Conservation (phyloP, 2,329 filamentous ascomycete genomes). For the Penicillium sp. region DNA sequence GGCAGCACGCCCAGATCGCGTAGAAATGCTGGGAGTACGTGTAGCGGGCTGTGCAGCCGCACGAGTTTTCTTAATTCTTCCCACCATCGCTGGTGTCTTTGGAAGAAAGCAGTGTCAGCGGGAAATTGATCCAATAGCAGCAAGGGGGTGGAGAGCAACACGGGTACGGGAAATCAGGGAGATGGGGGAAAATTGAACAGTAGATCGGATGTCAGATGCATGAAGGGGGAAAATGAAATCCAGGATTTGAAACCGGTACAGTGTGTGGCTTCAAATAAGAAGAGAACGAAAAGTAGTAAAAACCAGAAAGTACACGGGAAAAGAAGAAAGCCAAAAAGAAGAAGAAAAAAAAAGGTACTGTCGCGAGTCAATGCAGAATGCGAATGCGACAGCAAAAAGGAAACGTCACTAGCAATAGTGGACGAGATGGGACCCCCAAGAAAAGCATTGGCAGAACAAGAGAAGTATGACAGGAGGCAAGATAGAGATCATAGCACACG, state of each 20-base stretch:
- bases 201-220: neutral
- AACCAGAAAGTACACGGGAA: neutral
- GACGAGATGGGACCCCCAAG: neutral
- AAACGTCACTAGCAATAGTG: constrained; percentile 2
- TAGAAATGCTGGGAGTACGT: constrained; percentile 19
- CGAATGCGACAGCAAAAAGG: neutral
- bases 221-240: neutral
- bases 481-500: neutral
- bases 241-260: neutral
- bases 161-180: constrained; percentile 1
- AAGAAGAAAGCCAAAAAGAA: too few species aligned
- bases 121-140: constrained; percentile 1
- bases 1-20: constrained; percentile 21
- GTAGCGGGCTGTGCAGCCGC: constrained; percentile 26
- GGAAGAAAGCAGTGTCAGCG: constrained; percentile 4
- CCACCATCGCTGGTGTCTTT: constrained; percentile 36
- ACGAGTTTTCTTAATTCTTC: constrained; percentile 34
- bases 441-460: constrained; percentile 6
- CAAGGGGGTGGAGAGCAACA: constrained; percentile 6
- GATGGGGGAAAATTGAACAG: neutral
- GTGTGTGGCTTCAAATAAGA: neutral
- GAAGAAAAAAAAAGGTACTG: neutral
- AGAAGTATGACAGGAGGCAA: neutral
- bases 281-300: neutral
- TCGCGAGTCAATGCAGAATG: constrained; percentile 2